These are phyloP conservation scores for Meyerozyma carpophila DNA, from an alignment of 1,139 yeast species.

Conservation along the genomic window DNA sequence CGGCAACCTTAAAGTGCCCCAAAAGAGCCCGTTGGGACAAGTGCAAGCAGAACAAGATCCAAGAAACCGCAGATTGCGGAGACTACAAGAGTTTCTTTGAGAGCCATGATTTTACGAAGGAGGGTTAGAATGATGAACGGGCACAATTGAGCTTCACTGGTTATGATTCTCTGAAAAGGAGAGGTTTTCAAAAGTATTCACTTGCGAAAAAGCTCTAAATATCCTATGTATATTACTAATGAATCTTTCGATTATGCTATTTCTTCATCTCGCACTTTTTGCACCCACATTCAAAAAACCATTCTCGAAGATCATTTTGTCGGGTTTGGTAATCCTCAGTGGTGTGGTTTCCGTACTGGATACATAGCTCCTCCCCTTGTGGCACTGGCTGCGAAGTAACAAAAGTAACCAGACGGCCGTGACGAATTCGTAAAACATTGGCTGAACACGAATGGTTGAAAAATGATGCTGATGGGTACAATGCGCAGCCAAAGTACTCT, in stretches of 20 bases:
- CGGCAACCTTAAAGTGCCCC: conserved; percentile 52
- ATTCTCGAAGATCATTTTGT: conserved; percentile 39
- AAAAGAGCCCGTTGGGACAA: conserved; percentile 70
- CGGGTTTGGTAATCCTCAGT: conserved; percentile 39
- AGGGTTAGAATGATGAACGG: neutral
- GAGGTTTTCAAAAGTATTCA: too few relatives aligned
- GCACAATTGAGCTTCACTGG: too few relatives aligned
- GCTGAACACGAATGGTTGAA: conserved; percentile 67
- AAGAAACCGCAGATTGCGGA: conserved; percentile 60
- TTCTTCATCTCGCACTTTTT: conserved; percentile 30
- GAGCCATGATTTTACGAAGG: conserved; percentile 36
- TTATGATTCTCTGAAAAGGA: too few relatives aligned
- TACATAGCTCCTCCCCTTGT: conserved; percentile 51
- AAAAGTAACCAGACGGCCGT: conserved; percentile 16
- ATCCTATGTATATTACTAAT: neutral
- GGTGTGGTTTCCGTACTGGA: conserved; percentile 54
- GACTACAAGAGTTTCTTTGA: conserved; percentile 47
- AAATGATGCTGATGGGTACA: conserved; percentile 63
- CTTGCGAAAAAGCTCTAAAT: too few relatives aligned
- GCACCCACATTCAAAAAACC: conserved; percentile 64
- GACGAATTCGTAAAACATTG: conserved; percentile 27
- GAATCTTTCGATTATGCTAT: neutral
- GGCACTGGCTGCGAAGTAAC: conserved; percentile 24
- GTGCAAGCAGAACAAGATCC: conserved; percentile 53
- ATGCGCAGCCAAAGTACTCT: conserved; percentile 64